phyloP scores from a whole-genome alignment of 108 stramenopile genomes.

The Skeletonema tropicum region DNA sequence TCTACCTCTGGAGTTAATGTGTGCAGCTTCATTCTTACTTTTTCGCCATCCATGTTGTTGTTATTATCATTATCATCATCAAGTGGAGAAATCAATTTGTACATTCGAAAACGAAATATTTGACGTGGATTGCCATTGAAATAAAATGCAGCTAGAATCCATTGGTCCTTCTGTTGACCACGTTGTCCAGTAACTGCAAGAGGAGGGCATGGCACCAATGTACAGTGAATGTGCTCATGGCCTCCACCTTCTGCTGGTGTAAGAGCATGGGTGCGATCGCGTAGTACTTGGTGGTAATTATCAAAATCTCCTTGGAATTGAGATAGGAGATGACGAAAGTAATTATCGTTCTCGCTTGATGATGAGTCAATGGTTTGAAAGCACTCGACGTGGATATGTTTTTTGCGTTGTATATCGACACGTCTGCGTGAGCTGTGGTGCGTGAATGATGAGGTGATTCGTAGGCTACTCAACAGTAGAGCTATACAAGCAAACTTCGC shows the following conservation, averaged over 20 bases:
- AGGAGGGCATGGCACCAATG: slow-evolving; percentile 62
- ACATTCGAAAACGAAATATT: slow-evolving; percentile 87
- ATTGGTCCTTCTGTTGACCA: slow-evolving; percentile 9
- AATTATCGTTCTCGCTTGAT: neutral
- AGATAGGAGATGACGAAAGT: slow-evolving; percentile 28
- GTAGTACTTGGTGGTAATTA: slow-evolving; percentile 80
- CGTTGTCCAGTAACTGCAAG: neutral
- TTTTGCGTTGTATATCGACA: neutral
- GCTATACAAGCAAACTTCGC: neutral
- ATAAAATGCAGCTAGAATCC: slow-evolving; percentile 80
- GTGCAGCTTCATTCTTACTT: slow-evolving; percentile 64
- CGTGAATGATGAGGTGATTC: neutral
- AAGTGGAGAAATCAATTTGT: slow-evolving; percentile 44
- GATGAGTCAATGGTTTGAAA: neutral
- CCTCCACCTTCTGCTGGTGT: slow-evolving; percentile 84
- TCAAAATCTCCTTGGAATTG: slow-evolving; percentile 89
- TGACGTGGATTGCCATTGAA: slow-evolving; percentile 80
- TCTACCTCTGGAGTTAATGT: slow-evolving; percentile 66
- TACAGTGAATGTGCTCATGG: slow-evolving; percentile 87
- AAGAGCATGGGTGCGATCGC: slow-evolving; percentile 60
- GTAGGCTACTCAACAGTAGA: neutral
- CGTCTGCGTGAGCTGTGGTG: neutral
- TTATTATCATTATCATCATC: neutral
- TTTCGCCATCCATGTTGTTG: neutral
- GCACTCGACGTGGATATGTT: neutral